Conservation (phyloP, 345 rosid species). For the Ceriops decandra region DNA sequence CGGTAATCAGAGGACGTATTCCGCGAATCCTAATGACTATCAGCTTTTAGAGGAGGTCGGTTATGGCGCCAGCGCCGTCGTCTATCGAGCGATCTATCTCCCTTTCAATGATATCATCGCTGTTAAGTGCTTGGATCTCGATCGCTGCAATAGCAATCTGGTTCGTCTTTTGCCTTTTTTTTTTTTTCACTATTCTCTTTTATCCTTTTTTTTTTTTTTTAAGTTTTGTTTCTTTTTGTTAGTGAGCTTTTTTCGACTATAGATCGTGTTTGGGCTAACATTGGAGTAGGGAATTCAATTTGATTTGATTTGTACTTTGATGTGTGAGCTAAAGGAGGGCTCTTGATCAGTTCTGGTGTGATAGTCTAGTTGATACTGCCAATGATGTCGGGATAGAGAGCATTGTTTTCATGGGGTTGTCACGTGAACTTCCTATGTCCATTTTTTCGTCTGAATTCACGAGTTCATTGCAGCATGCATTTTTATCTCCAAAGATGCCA, state of each 20-base stretch:
- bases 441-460: too few species aligned
- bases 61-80: conserved; percentile 93
- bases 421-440: too few species aligned
- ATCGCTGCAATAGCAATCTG: conserved; percentile 97
- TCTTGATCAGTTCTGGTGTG: not conserved
- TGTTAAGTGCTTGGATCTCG: conserved; percentile 97
- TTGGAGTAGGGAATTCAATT: conserved; percentile 4
- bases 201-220: not conserved
- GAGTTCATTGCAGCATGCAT: too few species aligned
- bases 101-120: conserved; percentile 82
- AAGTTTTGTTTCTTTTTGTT: not conserved
- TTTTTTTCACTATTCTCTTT: not conserved
- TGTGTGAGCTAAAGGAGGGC: not conserved
- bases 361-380: not conserved
- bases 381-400: not conserved
- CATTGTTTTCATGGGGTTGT: not conserved
- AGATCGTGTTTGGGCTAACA: conserved; percentile 15
- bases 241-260: conserved; percentile 2
- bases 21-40: conserved; percentile 64
- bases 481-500: not conserved
- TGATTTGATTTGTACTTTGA: conserved; percentile 2
- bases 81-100: conserved; percentile 84
- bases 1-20: conserved; percentile 45
- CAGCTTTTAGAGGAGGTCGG: conserved; percentile 86
- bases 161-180: conserved; percentile 31